Base-by-base conservation (phyloP, 2,329 filamentous ascomycete genomes). In the Myriangium duriaei region DNA sequence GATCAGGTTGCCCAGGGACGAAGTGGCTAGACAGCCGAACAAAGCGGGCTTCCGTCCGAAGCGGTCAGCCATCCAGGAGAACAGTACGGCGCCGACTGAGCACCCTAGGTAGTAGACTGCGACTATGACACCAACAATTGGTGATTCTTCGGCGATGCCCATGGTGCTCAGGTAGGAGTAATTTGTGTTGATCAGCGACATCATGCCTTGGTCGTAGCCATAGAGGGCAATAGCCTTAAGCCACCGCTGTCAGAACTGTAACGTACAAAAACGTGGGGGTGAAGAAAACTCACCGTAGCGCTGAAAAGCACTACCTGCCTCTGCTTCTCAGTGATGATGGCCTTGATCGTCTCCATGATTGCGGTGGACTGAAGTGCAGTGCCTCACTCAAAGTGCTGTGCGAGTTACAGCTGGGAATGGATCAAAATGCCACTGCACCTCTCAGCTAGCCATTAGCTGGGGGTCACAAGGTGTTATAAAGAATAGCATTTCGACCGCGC, bases 31-130 rank as follows among this genome's bases (percentile, higher is more conserved):
- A 47, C 69, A 75, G 7, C 59, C 57, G 44, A 73, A 72, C 30
- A 78, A 71, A 12, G 64, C 64, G 21, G 62, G 62, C 50, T 72
- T 75, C 9, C 72, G 61, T 5, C 72, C 72, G 34, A 61, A 59
- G 31, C 51, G 57, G 45, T 77, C 72, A 4, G 71, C 69, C 14
- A 69, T 56, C 48, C 59, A 64, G n/a, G 67, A 72, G 44, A 73
- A 72, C 13, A 73, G 45, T 1, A 76, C 65, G 2, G 72, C 69
- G 11, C 73, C 72, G 3, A 69, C 53, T 3, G 71, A 62, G 46
- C 71, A 76, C n/a, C 72, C 72, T 4, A 77, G 64, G 46, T 77
- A 77, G 58, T 76, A 77, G 18, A 76, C 62, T 2, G 69, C 68
- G 11, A 77, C 72, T 38, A 76, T 72, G 39, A 74, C 60, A 38